Evolutionary conservation across 345 rosid species (phyloP).

Genomic region (Eucalyptus curtisii): DNA sequence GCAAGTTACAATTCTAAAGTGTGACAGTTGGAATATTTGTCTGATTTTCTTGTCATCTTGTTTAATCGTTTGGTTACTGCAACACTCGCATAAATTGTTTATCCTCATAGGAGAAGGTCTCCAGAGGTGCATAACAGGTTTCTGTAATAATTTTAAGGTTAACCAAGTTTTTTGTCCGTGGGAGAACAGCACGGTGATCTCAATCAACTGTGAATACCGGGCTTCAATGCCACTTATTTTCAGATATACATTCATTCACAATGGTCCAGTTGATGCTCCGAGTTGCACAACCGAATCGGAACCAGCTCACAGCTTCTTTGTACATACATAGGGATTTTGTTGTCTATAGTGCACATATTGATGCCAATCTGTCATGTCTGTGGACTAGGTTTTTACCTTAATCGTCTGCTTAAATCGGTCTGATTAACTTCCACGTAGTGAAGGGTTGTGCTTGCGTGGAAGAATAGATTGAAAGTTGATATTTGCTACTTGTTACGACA

Average conservation of each 20-base stretch:
- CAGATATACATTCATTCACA: background rate
- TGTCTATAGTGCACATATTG: background rate
- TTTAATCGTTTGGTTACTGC: background rate
- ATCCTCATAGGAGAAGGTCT: conserved; percentile 34
- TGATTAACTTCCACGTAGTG: background rate
- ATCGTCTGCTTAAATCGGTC: background rate
- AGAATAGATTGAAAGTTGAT: background rate
- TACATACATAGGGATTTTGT: background rate
- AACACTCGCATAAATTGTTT: background rate
- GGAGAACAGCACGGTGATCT: background rate
- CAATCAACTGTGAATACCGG: background rate
- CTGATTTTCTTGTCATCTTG: background rate
- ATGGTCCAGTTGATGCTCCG: background rate
- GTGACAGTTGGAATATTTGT: background rate
- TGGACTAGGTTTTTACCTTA: background rate
- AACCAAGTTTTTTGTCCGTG: background rate
- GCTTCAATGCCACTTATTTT: background rate
- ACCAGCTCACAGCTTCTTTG: background rate
- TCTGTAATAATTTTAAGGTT: background rate
- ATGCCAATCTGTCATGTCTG: background rate
- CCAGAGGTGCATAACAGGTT: conserved; percentile 43
- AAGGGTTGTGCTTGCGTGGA: background rate
- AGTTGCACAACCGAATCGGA: background rate
- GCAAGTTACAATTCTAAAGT: background rate
- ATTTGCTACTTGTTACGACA: background rate